phyloP scores from a whole-genome alignment of 1,284 basidiomycete species.

The Rugosomyces carneus region DNA sequence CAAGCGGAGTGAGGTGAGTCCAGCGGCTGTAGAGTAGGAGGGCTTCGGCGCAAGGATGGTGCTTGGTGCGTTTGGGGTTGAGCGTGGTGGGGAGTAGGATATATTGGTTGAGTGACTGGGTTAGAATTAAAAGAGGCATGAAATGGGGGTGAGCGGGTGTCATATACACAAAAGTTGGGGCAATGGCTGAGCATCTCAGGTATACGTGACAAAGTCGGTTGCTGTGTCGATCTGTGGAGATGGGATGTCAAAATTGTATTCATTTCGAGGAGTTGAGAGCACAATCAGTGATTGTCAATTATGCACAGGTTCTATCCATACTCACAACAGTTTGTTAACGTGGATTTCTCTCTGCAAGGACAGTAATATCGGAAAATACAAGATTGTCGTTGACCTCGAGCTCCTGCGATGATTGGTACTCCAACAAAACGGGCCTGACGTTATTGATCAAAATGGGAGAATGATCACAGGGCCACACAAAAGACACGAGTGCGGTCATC shows the following conservation, averaged over 20 bases:
- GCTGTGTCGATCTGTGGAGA: conserved; percentile 46
- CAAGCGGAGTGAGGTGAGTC: conserved; percentile 44
- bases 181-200: conserved; percentile 47
- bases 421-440: conserved; percentile 47
- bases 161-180: conserved; percentile 45
- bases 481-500: conserved; percentile 43
- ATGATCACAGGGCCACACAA: conserved; percentile 57
- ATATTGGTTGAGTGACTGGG: conserved; percentile 11
- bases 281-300: not conserved
- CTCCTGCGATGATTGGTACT: conserved; percentile 35
- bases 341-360: conserved; percentile 9
- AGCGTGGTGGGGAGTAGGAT: conserved; percentile 21
- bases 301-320: not conserved
- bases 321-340: conserved; percentile 12
- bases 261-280: conserved; percentile 36
- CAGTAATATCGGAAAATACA: conserved; percentile 29
- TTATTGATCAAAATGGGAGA: conserved; percentile 49
- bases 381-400: conserved; percentile 52
- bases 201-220: conserved; percentile 42
- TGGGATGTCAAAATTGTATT: conserved; percentile 46
- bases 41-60: conserved; percentile 44
- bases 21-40: conserved; percentile 51
- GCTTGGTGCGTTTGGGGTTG: conserved; percentile 8
- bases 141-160: not conserved
- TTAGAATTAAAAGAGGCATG: too few relatives aligned